Conservation (phyloP, 2,329 filamentous ascomycete genomes). For the Ophiocordyceps camponoti-saundersi region DNA sequence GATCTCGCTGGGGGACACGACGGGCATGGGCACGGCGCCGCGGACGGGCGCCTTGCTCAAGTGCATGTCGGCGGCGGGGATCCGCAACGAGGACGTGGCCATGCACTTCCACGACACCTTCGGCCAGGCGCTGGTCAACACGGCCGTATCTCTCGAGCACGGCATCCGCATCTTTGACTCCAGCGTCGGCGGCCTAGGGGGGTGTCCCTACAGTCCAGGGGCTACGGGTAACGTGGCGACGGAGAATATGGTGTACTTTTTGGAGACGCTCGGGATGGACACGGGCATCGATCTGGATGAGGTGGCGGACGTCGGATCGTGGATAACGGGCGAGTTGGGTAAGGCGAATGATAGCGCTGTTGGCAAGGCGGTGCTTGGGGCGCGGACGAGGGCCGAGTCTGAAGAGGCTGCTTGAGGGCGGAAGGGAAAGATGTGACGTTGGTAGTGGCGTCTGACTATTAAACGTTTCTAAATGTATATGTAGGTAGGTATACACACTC, state of each 20-base stretch:
- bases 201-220: slow-evolving; percentile 72
- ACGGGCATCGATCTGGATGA: slow-evolving; percentile 57
- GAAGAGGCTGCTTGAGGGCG: neutral
- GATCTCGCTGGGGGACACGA: slow-evolving; percentile 79
- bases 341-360: slow-evolving; percentile 47
- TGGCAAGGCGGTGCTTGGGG: slow-evolving; percentile 46
- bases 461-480: no score
- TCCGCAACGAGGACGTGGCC: slow-evolving; percentile 54
- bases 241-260: slow-evolving; percentile 67
- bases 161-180: slow-evolving; percentile 67
- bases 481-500: no score
- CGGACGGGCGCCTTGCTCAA: slow-evolving; percentile 47
- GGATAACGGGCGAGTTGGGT: slow-evolving; percentile 51
- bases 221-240: slow-evolving; percentile 77
- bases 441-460: no score
- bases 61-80: slow-evolving; percentile 47
- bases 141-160: slow-evolving; percentile 57
- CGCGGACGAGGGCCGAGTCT: slow-evolving; percentile 14
- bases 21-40: slow-evolving; percentile 74
- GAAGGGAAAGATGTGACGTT: neutral
- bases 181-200: slow-evolving; percentile 65
- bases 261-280: slow-evolving; percentile 56
- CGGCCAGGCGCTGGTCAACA: slow-evolving; percentile 71
- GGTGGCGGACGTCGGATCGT: slow-evolving; percentile 50
- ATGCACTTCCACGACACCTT: slow-evolving; percentile 87